Percentiles rank a stretch among this genome's conserved stretches.
phyloP scores from a whole-genome alignment of 192 early-diverging fungal genomes.

The Linnemannia exigua region DNA sequence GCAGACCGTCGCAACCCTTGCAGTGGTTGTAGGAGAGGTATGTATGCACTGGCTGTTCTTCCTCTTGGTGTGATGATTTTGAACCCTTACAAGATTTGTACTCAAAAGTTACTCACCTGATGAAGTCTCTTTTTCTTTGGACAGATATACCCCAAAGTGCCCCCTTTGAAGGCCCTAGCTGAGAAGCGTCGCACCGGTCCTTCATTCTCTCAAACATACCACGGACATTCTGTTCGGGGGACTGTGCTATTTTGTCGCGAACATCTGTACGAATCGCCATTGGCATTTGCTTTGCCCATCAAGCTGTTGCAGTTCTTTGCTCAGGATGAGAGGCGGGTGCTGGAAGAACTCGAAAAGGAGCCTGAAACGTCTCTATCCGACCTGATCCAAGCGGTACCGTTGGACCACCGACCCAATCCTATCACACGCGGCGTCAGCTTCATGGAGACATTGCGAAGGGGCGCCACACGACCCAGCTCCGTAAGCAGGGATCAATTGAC shows the following conservation, averaged over 20 bases:
- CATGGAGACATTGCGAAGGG: slow-evolving; percentile 32
- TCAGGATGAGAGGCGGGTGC: slow-evolving; percentile 33
- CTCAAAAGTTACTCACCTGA: not conserved
- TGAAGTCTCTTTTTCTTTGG: not conserved
- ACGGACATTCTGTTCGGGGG: slow-evolving; percentile 31
- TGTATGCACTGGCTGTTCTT: not conserved
- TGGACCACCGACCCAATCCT: slow-evolving; percentile 50
- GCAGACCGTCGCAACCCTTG: slow-evolving; percentile 29
- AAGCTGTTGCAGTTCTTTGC: slow-evolving; percentile 41
- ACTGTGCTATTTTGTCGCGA: slow-evolving; percentile 44
- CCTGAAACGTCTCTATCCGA: slow-evolving; percentile 30
- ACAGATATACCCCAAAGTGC: slow-evolving; percentile 23
- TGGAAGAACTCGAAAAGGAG: slow-evolving; percentile 44
- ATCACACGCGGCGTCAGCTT: slow-evolving; percentile 45
- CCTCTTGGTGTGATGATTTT: not conserved
- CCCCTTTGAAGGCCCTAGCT: slow-evolving; percentile 7
- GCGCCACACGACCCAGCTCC: not conserved
- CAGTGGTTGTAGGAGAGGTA: slow-evolving; percentile 45
- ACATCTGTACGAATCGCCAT: slow-evolving; percentile 43
- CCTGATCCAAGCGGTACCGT: slow-evolving; percentile 42
- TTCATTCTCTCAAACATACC: slow-evolving; percentile 43
- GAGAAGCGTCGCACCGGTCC: slow-evolving; percentile 30
- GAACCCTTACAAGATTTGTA: not conserved
- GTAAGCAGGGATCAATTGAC: not conserved
- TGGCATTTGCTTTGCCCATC: slow-evolving; percentile 39